Evolutionary conservation across 345 rosid genomes (phyloP).

Genomic region (Conringia planisiliqua): DNA sequence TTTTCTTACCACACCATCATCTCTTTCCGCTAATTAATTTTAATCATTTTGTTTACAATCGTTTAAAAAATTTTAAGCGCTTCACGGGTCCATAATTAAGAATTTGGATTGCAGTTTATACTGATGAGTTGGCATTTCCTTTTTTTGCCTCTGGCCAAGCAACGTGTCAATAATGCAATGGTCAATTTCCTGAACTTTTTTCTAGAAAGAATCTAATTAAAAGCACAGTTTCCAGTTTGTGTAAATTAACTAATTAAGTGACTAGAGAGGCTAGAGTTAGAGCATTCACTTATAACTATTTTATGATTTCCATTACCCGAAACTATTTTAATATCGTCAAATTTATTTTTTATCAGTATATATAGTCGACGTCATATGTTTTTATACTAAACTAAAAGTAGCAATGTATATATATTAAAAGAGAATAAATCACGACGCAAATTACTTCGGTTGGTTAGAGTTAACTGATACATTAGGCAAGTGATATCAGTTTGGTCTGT

Average conservation of each 20-base stretch:
- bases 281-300: background rate
- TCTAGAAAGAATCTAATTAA: background rate
- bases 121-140: background rate
- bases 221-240: background rate
- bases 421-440: background rate
- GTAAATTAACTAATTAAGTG: background rate
- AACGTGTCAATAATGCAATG: background rate
- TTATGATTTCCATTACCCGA: background rate
- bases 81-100: too few species aligned
- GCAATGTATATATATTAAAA: background rate
- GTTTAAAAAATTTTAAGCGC: too few species aligned
- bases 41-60: too few species aligned
- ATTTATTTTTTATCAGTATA: background rate
- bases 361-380: background rate
- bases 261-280: background rate
- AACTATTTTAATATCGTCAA: background rate
- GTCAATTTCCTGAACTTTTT: background rate
- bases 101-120: background rate
- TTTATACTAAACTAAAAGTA: background rate
- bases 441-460: background rate
- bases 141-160: background rate
- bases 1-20: too few species aligned
- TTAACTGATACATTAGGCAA: background rate
- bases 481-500: background rate
- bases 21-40: too few species aligned